Base-by-base conservation (phyloP, 805 yeast genomes). In the Candida sonorensis region DNA sequence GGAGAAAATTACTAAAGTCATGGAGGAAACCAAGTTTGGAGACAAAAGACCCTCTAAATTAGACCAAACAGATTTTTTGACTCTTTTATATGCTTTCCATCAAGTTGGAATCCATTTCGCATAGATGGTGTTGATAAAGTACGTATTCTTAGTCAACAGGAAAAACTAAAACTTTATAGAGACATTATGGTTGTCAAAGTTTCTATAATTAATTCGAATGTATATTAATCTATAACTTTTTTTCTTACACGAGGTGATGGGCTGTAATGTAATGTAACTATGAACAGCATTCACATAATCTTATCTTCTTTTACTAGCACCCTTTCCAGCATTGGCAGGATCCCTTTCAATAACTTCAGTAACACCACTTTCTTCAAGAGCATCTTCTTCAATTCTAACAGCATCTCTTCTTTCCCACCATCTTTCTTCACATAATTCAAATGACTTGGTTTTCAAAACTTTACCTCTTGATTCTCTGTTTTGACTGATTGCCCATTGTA, bases 381-480 rank as follows among this genome's bases (percentile, higher is more conserved):
- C 75, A 46, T 90, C 97, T 61, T 90, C 98, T 31, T 84, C 82
- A 25, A 76, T 70, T 54, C 94, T 78, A 16, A 90, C 79, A 48
- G 79, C 90, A 47, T 90, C 97, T 62, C 97, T 77, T 64, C 97
- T 81, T 55, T 90, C 97, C 97, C 97, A 90, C 92, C 95, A 90
- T 62, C 98, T 75, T 44, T 81, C 90, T 59, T 88, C 95, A 55
- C 92, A 81, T 39, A 90, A 61, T 41, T 87, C 96, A 53, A 90
- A 90, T 0, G 97, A 81, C 27, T 84, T 81, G 34, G 81, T 79
- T 62, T 90, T 88, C 57, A 90, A 69, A 50, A 83, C 80, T 55
- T 90, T 90, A 33, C 96, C 97, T 49, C 94, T 75, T 10, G 86
- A 79, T 36, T 82, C 88, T 45, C 82, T 71, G 46, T 86, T 82